A percentile compares a stretch with the other conserved stretches of the same genome.
These are phyloP conservation scores for Populus davidiana DNA, from an alignment of 345 rosid genomes.

Conservation along the genomic window DNA sequence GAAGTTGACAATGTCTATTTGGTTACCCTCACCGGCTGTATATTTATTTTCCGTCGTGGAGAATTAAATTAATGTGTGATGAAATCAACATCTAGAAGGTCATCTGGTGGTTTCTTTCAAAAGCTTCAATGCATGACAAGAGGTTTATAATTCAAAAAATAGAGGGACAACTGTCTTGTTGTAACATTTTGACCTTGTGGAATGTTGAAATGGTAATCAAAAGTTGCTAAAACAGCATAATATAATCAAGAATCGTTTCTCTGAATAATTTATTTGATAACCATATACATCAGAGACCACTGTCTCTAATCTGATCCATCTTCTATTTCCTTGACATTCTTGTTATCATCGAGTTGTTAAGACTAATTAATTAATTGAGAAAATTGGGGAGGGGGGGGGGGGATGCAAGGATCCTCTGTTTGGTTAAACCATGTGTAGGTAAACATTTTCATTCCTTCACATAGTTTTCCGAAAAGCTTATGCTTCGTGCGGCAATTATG, in stretches of 20 bases:
- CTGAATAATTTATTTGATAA: background rate
- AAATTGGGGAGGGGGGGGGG: background rate
- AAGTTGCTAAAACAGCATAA: background rate
- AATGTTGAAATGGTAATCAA: background rate
- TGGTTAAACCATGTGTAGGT: background rate
- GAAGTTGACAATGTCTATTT: constrained; percentile 16
- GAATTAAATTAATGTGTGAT: background rate
- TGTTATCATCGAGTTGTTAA: background rate
- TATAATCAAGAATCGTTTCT: too few relatives aligned
- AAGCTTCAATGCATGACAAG: background rate
- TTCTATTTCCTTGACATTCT: background rate
- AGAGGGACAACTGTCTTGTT: constrained; percentile 1
- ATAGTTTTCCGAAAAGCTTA: background rate
- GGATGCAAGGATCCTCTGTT: background rate
- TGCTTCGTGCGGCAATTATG: background rate
- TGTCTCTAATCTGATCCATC: background rate
- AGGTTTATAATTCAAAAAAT: background rate
- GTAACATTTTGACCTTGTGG: background rate
- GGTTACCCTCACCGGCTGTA: background rate
- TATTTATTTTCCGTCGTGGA: background rate
- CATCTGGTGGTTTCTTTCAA: background rate
- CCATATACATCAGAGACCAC: background rate
- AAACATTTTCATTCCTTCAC: background rate
- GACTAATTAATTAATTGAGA: background rate
- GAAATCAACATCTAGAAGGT: background rate